Evolutionary conservation across 495 filamentous ascomycete species (phyloP).

Genomic region (Aspergillus sclerotioniger): DNA sequence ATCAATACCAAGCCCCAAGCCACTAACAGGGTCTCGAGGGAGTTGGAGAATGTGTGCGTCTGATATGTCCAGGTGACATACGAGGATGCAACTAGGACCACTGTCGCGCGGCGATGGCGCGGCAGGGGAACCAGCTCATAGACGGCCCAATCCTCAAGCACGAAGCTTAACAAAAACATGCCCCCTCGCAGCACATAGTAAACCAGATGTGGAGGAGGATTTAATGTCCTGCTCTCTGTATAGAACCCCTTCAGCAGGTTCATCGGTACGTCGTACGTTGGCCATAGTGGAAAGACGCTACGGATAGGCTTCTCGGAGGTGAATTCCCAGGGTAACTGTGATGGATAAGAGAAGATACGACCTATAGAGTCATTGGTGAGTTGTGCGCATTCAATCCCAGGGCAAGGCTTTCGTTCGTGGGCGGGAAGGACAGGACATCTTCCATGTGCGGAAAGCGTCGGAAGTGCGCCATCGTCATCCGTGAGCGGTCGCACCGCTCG

Average conservation of each 20-base stretch:
- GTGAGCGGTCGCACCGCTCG: conserved; percentile 1
- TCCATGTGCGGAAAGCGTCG: background rate
- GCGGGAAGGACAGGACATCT: background rate
- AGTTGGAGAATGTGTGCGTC: conserved; percentile 98
- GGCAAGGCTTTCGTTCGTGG: background rate
- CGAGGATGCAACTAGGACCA: conserved; percentile 83
- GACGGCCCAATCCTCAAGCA: conserved; percentile 95
- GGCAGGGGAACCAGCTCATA: conserved; percentile 80
- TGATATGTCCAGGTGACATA: conserved; percentile 99
- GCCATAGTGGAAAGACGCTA: conserved; percentile 95
- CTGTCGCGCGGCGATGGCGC: conserved; percentile 66
- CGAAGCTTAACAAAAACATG: conserved; percentile 94
- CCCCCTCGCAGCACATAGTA: conserved; percentile 84
- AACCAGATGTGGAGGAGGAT: conserved; percentile 65
- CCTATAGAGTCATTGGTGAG: conserved; percentile 49
- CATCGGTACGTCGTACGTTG: conserved; percentile 89
- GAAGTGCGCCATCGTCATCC: background rate
- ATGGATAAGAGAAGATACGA: conserved; percentile 83
- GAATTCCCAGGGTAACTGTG: conserved; percentile 91
- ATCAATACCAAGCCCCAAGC: conserved; percentile 90
- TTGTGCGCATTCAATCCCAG: background rate
- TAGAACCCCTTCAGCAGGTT: conserved; percentile 85
- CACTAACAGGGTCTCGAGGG: conserved; percentile 88
- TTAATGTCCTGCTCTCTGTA: conserved; percentile 53
- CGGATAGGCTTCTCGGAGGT: conserved; percentile 80